Evolutionary conservation across 148 eudicot species (phyloP).

Genomic region (Cornus kousa): DNA sequence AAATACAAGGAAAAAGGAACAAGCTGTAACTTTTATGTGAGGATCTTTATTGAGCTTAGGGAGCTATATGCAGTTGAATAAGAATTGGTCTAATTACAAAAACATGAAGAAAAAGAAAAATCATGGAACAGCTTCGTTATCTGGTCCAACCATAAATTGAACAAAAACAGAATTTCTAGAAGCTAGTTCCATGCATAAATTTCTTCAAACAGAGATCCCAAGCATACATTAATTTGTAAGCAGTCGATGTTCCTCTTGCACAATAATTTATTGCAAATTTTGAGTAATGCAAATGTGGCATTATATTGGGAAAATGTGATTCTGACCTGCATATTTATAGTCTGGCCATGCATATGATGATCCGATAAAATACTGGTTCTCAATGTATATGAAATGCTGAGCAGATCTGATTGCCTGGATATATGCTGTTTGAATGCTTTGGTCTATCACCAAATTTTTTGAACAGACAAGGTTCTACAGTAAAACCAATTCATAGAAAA

Average conservation of each 20-base stretch:
- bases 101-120: background rate
- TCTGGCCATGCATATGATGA: conserved; percentile 97
- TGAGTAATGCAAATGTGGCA: background rate
- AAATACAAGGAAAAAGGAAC: background rate
- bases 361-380: conserved; percentile 94
- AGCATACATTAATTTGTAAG: too few relatives aligned
- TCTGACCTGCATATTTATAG: conserved; percentile 81
- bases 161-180: too few relatives aligned
- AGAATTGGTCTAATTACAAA: background rate
- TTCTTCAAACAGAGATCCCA: too few relatives aligned
- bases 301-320: background rate
- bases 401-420: conserved; percentile 99
- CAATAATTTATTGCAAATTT: background rate
- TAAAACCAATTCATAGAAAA: conserved; percentile 16
- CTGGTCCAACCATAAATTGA: background rate
- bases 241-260: background rate
- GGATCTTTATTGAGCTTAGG: background rate
- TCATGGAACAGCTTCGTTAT: background rate
- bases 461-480: conserved; percentile 80
- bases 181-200: too few relatives aligned
- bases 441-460: conserved; percentile 79
- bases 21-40: conserved; percentile 1
- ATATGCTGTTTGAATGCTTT: conserved; percentile 94
- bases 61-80: background rate
- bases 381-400: conserved; percentile 86